phyloP scores from a whole-genome alignment of 2,329 filamentous ascomycete species.

The Geosmithia morbida region DNA sequence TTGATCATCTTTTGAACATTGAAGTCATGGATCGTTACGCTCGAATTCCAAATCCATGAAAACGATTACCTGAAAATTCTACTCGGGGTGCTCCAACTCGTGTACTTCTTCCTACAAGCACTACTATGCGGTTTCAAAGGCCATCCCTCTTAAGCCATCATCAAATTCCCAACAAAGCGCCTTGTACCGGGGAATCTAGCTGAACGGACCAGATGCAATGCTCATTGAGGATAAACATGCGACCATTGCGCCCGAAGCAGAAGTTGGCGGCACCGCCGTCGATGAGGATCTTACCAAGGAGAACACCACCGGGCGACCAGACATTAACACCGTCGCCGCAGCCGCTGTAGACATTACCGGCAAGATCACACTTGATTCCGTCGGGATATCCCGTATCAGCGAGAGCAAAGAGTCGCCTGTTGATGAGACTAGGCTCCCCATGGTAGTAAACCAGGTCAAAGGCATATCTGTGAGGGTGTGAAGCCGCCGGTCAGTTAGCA shows the following conservation, averaged over 20 bases:
- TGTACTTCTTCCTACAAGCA: neutral
- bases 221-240: slow-evolving; percentile 10
- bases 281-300: slow-evolving; percentile 42
- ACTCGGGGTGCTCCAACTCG: no score
- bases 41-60: no score
- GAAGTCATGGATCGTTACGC: no score
- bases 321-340: slow-evolving; percentile 34
- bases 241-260: slow-evolving; percentile 23
- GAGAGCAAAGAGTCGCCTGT: slow-evolving; percentile 4
- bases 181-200: neutral
- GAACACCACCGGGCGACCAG: slow-evolving; percentile 27
- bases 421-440: neutral
- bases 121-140: neutral
- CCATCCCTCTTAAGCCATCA: neutral
- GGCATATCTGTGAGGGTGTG: slow-evolving; percentile 20
- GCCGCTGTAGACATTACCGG: slow-evolving; percentile 39
- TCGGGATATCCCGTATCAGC: slow-evolving; percentile 7
- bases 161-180: neutral
- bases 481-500: slow-evolving; percentile 4
- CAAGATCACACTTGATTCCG: slow-evolving; percentile 37
- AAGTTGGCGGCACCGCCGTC: slow-evolving; percentile 29
- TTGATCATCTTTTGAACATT: no score
- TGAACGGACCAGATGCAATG: neutral
- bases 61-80: no score
- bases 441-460: slow-evolving; percentile 27